Evolutionary conservation across 345 rosid genomes (phyloP), one percentile per base, ranked within the genome.

Genomic region (Theobroma cacao): DNA sequence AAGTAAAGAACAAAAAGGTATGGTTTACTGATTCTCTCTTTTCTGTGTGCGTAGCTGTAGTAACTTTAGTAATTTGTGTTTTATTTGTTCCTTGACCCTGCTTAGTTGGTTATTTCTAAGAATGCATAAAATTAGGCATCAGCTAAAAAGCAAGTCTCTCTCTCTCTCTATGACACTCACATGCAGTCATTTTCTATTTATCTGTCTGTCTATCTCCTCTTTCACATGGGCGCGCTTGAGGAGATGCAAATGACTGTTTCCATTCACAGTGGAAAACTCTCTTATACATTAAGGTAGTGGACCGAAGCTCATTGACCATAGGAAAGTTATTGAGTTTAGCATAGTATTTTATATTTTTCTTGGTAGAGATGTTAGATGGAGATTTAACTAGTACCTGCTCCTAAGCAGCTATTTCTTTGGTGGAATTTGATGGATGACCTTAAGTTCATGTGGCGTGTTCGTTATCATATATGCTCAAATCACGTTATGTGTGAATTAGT

Each of bases 1-100:
- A 86, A 82, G 60, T 80, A 90, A 87, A 82, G 94, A 80, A 93
- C 64, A 88, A 81, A 79, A 88, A 91, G 93, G 96, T 94, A 53
- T 10, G 12, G 34, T 72, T 52, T 52, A 72, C 43, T 31, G 10
- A 7, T 31, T 50, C 30, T 31, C 7, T 69, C 22, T 47, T 22
- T 56, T 71, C 75, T 50, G 26, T 50, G 60, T 31, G 9, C 59
- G 30, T 47, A 71, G 28, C 13, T 31, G 18, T 78, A 89, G 85
- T 80, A 91, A 92, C 62, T 86, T 78, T 71, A 48, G 3, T 50
- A 12, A 36, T 74, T 75, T 58, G 28, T 33, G 56, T 52, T 65
- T 14, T 26, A 8, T 76, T 52, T 66, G 24, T 41, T 75, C 12
- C 18, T 71, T 18, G 60, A 70, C 40, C 40, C 38, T 70, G 59